Percentiles rank a stretch among this genome's conserved stretches.
Evolutionary conservation across 352 stramenopile genomes (phyloP).

Genomic region (Globisporangium orthogonon): DNA sequence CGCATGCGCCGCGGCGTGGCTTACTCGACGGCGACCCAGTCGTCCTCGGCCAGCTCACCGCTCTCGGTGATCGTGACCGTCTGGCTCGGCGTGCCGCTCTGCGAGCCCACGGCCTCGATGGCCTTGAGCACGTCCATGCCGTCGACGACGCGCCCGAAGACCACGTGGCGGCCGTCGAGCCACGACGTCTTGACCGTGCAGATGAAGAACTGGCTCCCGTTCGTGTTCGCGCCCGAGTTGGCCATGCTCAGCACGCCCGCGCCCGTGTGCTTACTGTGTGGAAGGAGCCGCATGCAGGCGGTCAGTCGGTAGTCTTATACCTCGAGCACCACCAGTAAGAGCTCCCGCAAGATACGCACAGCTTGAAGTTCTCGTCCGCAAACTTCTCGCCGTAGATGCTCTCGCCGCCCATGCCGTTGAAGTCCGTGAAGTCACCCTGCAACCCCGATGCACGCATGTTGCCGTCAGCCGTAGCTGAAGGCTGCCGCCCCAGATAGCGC

Average conservation of each 20-base stretch:
- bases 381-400: slow-evolving; percentile 93
- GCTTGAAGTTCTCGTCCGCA: slow-evolving; percentile 97
- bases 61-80: slow-evolving; percentile 92
- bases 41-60: slow-evolving; percentile 80
- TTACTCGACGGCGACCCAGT: slow-evolving; percentile 44
- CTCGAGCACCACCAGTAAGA: not conserved
- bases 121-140: slow-evolving; percentile 95
- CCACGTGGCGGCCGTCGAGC: slow-evolving; percentile 83
- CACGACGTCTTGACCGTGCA: slow-evolving; percentile 89
- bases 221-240: slow-evolving; percentile 85
- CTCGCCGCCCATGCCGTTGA: slow-evolving; percentile 94
- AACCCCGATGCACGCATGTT: too few relatives aligned
- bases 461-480: too few relatives aligned
- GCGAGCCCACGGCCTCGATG: slow-evolving; percentile 93
- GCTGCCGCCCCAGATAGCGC: too few relatives aligned
- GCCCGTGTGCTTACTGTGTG: slow-evolving; percentile 54
- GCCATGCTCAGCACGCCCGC: slow-evolving; percentile 77
- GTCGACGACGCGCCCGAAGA: slow-evolving; percentile 94
- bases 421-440: slow-evolving; percentile 72
- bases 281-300: not conserved
- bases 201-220: slow-evolving; percentile 99
- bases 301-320: not conserved
- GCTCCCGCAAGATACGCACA: slow-evolving; percentile 22
- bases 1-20: not conserved
- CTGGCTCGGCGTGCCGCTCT: slow-evolving; percentile 81